These are phyloP conservation scores for Termitomyces sp. DNA, from an alignment of 768 basidiomycete genomes.

Conservation along the genomic window DNA sequence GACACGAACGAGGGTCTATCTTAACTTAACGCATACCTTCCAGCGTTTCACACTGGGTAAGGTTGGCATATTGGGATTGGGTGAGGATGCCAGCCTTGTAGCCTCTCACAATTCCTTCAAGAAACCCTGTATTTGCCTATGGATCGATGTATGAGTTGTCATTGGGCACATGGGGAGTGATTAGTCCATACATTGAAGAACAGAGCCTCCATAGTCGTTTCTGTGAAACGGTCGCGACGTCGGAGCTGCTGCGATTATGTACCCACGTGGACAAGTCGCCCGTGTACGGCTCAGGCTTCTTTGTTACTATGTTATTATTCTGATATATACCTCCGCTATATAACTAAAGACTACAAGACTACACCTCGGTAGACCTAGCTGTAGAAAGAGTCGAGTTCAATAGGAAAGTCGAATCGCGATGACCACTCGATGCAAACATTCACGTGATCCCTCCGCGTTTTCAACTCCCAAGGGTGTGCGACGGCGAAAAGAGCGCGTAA, in stretches of 20 bases:
- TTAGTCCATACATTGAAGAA: conserved; percentile 72
- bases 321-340: no score
- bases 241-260: neutral
- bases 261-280: neutral
- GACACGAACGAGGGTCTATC: neutral
- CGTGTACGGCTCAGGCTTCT: no score
- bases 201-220: conserved; percentile 71
- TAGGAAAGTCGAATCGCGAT: no score
- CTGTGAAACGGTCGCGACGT: conserved; percentile 2
- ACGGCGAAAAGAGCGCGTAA: no score
- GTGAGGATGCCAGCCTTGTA: conserved; percentile 92
- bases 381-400: no score
- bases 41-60: conserved; percentile 95
- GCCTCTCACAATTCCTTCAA: conserved; percentile 84
- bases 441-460: no score
- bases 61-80: conserved; percentile 86
- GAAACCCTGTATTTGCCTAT: conserved; percentile 70
- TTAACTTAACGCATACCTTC: conserved; percentile 60
- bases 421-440: no score
- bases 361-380: no score
- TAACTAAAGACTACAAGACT: no score
- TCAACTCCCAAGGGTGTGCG: no score
- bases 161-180: conserved; percentile 1
- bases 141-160: neutral
- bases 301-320: no score